phyloP scores from a whole-genome alignment of 2,329 filamentous ascomycete species.

The Graphium sp. region DNA sequence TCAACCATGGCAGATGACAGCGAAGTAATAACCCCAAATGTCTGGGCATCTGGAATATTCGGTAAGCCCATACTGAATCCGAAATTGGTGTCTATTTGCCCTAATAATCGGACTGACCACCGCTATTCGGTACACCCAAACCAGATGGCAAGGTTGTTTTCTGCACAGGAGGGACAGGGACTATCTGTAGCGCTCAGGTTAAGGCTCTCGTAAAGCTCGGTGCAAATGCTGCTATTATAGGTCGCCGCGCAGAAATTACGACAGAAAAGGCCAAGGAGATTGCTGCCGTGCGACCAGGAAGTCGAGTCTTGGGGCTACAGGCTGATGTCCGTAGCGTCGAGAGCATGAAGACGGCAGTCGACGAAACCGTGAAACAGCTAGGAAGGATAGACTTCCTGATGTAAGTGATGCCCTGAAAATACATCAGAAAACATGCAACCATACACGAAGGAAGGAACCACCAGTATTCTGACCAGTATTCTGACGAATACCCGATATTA shows the following conservation, averaged over 20 bases:
- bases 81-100: neutral
- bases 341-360: neutral
- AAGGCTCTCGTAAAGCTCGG: constrained; percentile 1
- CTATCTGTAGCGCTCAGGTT: neutral
- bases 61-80: neutral
- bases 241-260: neutral
- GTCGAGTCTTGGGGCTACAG: neutral
- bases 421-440: neutral
- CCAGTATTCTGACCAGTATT: neutral
- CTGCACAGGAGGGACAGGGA: neutral
- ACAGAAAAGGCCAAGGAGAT: constrained; percentile 1
- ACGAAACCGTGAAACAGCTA: constrained; percentile 1
- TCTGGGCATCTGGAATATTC: neutral
- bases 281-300: neutral
- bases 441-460: neutral
- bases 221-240: neutral
- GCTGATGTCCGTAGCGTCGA: neutral
- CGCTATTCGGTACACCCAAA: neutral
- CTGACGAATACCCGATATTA: no score
- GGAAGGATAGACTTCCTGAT: constrained; percentile 1
- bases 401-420: neutral
- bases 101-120: neutral
- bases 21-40: neutral
- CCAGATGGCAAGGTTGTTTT: constrained; percentile 1
- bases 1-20: neutral